Base-by-base conservation (phyloP, 148 eudicot genomes). In the Cornus florida region DNA sequence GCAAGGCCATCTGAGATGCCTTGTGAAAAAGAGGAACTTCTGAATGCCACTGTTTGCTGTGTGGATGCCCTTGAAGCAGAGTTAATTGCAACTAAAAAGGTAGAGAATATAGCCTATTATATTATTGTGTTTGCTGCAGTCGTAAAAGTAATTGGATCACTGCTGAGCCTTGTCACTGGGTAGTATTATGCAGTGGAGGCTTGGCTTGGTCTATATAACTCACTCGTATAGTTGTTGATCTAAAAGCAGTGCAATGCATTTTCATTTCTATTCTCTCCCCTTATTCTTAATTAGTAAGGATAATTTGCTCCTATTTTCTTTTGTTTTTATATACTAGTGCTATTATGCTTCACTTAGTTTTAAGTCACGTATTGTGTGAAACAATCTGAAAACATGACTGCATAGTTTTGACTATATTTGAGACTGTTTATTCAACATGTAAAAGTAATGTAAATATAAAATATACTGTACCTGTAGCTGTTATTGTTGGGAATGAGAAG, bases 51-150 rank as follows among this genome's bases (percentile, higher is more conserved):
- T 82, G 94, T 91, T 73, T 91, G 85, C 74, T 88, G 92, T 5
- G 92, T 91, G 71, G 94, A 91, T 89, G 92, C 88, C 48, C 81
- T 91, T 41, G 94, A 91, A 84, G 92, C 94, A 24, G 94, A 91
- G 78, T 75, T 91, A 68, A 91, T 91, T 86, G 94, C 99, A 46
- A 96, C 99, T 5, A 96, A 96, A 86, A 93, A 94, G 97, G 99
- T 96, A 86, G 78, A 79, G 24, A 67, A 28, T 66, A 32, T 28
- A 22, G 28, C 39, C 62, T 35, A 28, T 10, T 57, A 72, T 28
- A 39, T 35, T 64, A 33, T 60, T 70, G 17, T 72, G 53, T 64
- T 75, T 75, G 22, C 82, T 65, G 74, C 24, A 3, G 7, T 13
- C 16, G 12, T 67, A 6, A 6, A 24, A 39, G 53, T 53, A 6